phyloP scores from a whole-genome alignment of 2,329 filamentous ascomycete species.

The Beauveria australis region DNA sequence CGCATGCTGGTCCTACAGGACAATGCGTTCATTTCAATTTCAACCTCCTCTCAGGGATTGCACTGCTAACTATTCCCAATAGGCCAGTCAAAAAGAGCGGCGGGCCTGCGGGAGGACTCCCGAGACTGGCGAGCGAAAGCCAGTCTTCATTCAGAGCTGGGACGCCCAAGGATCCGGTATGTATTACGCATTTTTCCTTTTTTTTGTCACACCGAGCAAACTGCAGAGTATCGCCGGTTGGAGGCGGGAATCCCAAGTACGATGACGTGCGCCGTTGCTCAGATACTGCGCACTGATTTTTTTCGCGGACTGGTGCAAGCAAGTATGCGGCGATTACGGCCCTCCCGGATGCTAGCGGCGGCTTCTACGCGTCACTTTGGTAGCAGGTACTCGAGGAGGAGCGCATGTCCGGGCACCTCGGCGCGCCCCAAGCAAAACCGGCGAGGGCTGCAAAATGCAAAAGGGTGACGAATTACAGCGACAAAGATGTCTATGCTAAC shows the following conservation, averaged over 20 bases:
- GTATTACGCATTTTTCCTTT: constrained; percentile 17
- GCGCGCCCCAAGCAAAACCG: not conserved
- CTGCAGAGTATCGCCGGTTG: not conserved
- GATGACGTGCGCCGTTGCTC: not conserved
- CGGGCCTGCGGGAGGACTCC: constrained; percentile 59
- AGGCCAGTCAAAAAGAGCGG: constrained; percentile 69
- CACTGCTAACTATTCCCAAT: constrained; percentile 12
- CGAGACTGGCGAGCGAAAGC: constrained; percentile 56
- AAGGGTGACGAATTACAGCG: not conserved
- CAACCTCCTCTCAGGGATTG: not conserved
- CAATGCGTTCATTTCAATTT: not conserved
- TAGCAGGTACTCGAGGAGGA: not conserved
- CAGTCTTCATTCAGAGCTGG: constrained; percentile 54
- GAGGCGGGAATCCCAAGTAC: not conserved
- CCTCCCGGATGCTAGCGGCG: not conserved
- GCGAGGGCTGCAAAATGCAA: not conserved
- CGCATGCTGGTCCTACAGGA: not conserved
- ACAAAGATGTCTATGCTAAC: constrained; percentile 25
- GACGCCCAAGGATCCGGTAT: constrained; percentile 44
- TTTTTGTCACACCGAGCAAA: not conserved
- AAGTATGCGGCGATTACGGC: not conserved
- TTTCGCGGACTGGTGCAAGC: not conserved
- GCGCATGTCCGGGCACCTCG: not conserved
- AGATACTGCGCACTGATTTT: not conserved
- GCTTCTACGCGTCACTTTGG: not conserved